Conservation (phyloP, 1,139 yeast species). For the Arxiozyma bovina region DNA sequence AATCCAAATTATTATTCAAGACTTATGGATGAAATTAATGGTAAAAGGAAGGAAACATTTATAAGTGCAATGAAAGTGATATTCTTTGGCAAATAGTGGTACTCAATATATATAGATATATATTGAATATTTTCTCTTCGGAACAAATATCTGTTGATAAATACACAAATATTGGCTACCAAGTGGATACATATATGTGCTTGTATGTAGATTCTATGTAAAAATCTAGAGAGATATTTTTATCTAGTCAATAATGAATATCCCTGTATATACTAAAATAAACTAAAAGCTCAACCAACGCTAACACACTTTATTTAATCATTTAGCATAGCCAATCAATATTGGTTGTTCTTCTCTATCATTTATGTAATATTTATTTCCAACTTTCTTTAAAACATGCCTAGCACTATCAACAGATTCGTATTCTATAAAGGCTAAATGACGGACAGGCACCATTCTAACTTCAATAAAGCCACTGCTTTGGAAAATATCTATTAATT, state of each 20-base stretch:
- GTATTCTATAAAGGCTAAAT: constrained; percentile 77
- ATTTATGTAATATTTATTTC: constrained; percentile 26
- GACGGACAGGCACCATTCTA: constrained; percentile 56
- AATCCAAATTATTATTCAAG: constrained; percentile 72
- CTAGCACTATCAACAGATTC: constrained; percentile 45
- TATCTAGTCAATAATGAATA: not conserved
- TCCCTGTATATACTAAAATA: not conserved
- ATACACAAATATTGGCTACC: not conserved
- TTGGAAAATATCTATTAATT: constrained; percentile 34
- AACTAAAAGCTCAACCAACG: not conserved
- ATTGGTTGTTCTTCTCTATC: constrained; percentile 8
- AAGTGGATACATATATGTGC: not conserved
- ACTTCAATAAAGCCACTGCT: constrained; percentile 52
- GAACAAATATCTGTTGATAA: not conserved
- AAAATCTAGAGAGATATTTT: not conserved
- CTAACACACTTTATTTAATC: not conserved
- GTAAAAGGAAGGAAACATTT: constrained; percentile 63
- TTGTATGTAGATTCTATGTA: too few species aligned
- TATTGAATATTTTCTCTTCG: too few species aligned
- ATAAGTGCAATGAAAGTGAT: constrained; percentile 61
- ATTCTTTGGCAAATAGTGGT: constrained; percentile 48
- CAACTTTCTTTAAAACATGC: constrained; percentile 35
- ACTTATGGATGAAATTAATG: constrained; percentile 59
- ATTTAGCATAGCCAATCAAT: constrained; percentile 25
- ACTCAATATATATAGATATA: too few species aligned